Evolutionary conservation across 768 basidiomycete species (phyloP), one percentile per base, ranked within the genome.

Genomic region (Russula griseocarnosa): DNA sequence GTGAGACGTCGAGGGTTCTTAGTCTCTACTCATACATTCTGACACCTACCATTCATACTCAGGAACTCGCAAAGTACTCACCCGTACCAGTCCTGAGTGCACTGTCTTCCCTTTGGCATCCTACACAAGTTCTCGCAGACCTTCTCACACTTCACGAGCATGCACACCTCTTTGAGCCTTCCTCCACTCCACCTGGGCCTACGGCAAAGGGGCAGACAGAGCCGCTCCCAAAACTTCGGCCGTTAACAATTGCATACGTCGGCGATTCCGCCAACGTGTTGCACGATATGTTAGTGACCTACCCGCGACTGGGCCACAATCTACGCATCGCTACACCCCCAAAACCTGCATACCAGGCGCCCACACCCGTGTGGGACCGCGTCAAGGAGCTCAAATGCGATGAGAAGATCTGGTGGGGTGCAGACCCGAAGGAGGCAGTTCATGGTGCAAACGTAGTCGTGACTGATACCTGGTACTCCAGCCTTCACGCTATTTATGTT

Each of bases 271-370:
- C 94, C 54, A 99, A 98, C 71, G 92, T 99, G 55, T 79, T 97
- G 61, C 92, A 98, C 74, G 97, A 98, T 74, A 94, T 98, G 91
- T 86, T 98, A 34, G 96, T 98, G 68, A 86, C 93, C 8, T 91
- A 88, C 72, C 96, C 95, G 38, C 86, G 96, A 50, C 76, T 98
- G 3, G 97, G 97, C 0, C 93, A 95, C 76, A 79, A 85, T 52
- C 74, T 98, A 34, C 87, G 89, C 59, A 80, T 99, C 38, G 97
- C 94, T 44, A 86, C 85, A 46, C 97, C 97, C 2, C 76, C 78
- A 9, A 75, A 84, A 50, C 70, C 70, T 18, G 72, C 69, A 30
- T 93, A 94, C 71, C 83, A 86, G 38, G 85, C 87, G 22, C 89
- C 90, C 3, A 66, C 76, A 20, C 74, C 81, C 0, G 94, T 98